Evolutionary conservation across 176 grass and related monocot species (phyloP).

Genomic region (Phoenix roebelenii): DNA sequence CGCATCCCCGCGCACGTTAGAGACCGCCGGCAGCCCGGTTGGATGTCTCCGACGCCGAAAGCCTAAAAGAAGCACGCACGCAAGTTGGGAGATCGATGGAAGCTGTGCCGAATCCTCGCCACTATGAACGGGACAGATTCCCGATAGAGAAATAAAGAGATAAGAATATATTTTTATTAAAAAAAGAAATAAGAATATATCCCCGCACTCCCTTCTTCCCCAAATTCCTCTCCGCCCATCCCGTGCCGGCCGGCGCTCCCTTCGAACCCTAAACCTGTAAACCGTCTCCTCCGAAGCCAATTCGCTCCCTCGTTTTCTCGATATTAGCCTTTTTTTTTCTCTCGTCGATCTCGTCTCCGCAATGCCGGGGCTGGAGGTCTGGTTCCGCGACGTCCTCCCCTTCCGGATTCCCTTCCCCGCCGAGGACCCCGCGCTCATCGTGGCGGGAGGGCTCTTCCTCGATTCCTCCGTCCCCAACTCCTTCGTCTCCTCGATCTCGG

Average conservation of each 20-base stretch:
- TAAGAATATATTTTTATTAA: too few relatives aligned
- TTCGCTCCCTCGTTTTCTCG: not conserved
- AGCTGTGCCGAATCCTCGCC: not conserved
- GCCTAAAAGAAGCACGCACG: not conserved
- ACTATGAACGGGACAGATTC: not conserved
- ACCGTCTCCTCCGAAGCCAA: not conserved
- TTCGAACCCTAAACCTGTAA: not conserved
- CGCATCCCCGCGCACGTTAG: too few relatives aligned
- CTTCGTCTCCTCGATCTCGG: conserved; percentile 48
- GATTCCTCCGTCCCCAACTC: conserved; percentile 19
- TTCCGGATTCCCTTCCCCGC: not conserved
- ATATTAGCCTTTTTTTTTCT: not conserved
- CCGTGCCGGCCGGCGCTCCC: not conserved
- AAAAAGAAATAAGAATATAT: too few relatives aligned
- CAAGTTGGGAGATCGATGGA: not conserved
- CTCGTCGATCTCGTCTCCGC: not conserved
- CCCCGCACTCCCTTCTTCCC: not conserved
- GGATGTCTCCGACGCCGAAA: not conserved
- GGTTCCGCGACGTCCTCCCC: not conserved
- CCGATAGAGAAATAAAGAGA: not conserved
- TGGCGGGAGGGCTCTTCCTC: not conserved
- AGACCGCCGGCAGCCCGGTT: too few relatives aligned
- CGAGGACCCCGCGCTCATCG: not conserved
- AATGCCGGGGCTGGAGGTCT: not conserved
- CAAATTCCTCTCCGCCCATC: not conserved